Conservation (phyloP, 2,329 filamentous ascomycete genomes). For the Penicillium sp. region DNA sequence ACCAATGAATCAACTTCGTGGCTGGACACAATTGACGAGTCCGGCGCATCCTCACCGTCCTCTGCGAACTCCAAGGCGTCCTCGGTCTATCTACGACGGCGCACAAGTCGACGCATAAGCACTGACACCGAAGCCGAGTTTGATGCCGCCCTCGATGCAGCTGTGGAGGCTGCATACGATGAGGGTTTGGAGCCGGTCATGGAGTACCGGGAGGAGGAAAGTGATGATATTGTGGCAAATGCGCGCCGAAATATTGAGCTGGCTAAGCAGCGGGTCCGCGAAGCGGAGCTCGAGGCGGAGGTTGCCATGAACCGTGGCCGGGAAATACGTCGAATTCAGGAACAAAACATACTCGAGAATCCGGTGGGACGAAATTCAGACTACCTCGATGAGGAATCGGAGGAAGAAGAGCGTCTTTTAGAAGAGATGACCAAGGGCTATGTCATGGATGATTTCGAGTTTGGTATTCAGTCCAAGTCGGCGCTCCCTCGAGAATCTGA, state of each 20-base stretch:
- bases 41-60: conserved; percentile 73
- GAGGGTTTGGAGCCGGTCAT: conserved; percentile 75
- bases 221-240: conserved; percentile 44
- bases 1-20: conserved; percentile 83
- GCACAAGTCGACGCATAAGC: conserved; percentile 67
- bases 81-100: conserved; percentile 65
- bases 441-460: conserved; percentile 77
- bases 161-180: conserved; percentile 93
- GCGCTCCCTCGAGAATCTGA: conserved; percentile 75
- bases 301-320: conserved; percentile 61
- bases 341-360: conserved; percentile 25
- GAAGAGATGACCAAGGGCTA: conserved; percentile 88
- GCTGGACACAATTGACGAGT: conserved; percentile 93
- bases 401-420: conserved; percentile 72
- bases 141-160: conserved; percentile 89
- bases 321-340: conserved; percentile 52
- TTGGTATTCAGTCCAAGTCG: conserved; percentile 66
- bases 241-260: conserved; percentile 68
- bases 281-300: conserved; percentile 69
- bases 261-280: conserved; percentile 71
- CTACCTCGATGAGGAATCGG: conserved; percentile 62
- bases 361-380: conserved; percentile 36
- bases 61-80: conserved; percentile 80
- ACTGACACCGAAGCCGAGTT: conserved; percentile 84
- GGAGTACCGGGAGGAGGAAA: conserved; percentile 33